Base-by-base conservation (phyloP, 2,329 filamentous ascomycete genomes). In the Triangularia verruculosa region DNA sequence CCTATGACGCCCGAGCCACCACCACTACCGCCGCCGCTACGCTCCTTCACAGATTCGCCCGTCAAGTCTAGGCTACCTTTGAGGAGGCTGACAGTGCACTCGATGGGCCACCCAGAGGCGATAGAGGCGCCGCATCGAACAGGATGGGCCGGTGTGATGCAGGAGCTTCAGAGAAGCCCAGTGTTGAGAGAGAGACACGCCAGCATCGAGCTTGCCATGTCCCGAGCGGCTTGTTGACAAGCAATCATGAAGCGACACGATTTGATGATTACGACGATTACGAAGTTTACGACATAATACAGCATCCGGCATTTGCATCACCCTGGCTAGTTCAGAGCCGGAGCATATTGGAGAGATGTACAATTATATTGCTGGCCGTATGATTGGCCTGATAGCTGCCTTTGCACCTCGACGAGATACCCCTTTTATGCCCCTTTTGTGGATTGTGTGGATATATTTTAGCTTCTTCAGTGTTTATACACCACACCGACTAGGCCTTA, bases 121-220 rank as follows among this genome's bases (percentile, higher is more conserved):
- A 75, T 80, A 32, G 77, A 78, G 53, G 75, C 76, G 43, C 76
- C 76, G 20, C 83, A 85, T 59, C 81, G 81, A 61, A 76, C 77
- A 66, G 85, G 85, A 25, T 89, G 86, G 86, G 83, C 83, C 20
- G 85, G 85, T 25, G 86, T 89, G 5, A 83, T 89, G 22, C 78
- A 84, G 61, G 86, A 89, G 70, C 75, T 89, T 57, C 86, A 88
- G 72, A 82, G 76, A 61, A 87, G 84, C 24, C 86, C 86, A 2
- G 74, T 82, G 62, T 81, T 89, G 78, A 84, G 86, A 57, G 83
- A 86, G 70, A 80, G 86, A 15, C 85, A 86, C 70, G 83, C 84
- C n/a, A 86, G 83, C 7, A 84, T 88, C 69, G 86, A 89, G 73
- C 78, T 78, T 68, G 77, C 83, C 65, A 86, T 86, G 81, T 77